These are phyloP conservation scores for Pythium oligandrum DNA, from an alignment of 352 stramenopile species.

Conservation along the genomic window DNA sequence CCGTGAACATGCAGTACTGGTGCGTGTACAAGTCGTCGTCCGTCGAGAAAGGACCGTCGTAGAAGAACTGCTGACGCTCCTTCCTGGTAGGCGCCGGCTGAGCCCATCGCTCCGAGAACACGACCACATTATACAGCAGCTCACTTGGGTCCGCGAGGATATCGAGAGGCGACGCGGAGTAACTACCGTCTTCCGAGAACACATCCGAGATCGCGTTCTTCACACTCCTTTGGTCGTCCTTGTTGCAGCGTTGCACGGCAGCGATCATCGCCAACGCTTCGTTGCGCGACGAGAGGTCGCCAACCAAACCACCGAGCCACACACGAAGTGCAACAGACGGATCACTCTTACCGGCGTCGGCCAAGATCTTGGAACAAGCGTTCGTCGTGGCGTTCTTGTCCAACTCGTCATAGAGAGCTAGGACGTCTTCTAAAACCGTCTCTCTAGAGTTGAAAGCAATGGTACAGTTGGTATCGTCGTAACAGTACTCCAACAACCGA, in stretches of 20 bases:
- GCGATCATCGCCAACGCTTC: background rate
- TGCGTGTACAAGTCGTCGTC: background rate
- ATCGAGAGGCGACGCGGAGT: background rate
- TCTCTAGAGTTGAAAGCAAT: constrained; percentile 13
- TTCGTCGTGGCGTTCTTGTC: constrained; percentile 13
- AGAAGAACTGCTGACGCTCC: constrained; percentile 6
- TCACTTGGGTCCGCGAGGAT: constrained; percentile 1
- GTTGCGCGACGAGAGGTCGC: background rate
- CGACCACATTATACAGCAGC: constrained; percentile 22
- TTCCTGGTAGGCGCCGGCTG: constrained; percentile 9
- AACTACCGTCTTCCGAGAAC: no score
- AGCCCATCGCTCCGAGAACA: constrained; percentile 21
- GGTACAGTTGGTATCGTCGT: constrained; percentile 7
- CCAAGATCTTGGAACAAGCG: constrained; percentile 5
- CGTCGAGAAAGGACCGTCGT: constrained; percentile 11
- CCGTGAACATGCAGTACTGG: constrained; percentile 16
- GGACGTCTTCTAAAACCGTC: constrained; percentile 10
- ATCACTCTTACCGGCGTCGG: background rate
- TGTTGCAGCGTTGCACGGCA: background rate
- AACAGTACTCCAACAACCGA: constrained; percentile 17
- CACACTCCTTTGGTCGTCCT: background rate
- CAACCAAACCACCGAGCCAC: constrained; percentile 2
- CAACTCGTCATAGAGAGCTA: constrained; percentile 6
- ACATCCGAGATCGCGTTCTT: background rate
- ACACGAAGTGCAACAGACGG: background rate